Conservation (phyloP, 2,329 filamentous ascomycete genomes). For the Dothideomycetes sp. region DNA sequence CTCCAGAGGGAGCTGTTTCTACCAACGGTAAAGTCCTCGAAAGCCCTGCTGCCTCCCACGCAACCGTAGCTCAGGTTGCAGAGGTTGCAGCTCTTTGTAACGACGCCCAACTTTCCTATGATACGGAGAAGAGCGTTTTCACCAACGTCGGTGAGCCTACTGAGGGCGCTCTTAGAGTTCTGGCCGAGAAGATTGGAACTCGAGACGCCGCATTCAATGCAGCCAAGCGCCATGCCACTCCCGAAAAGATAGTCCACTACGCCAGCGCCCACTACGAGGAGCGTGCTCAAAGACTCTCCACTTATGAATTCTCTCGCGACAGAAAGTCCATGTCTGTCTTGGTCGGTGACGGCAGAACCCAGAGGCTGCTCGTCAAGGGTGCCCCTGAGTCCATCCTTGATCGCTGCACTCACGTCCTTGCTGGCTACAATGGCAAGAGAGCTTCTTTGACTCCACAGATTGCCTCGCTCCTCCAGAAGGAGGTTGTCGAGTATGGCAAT, state of each 20-base stretch:
- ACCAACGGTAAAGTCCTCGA: slow-evolving; percentile 56
- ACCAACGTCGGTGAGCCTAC: slow-evolving; percentile 88
- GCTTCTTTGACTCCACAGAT: slow-evolving; percentile 62
- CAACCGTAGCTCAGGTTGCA: slow-evolving; percentile 68
- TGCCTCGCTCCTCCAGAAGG: slow-evolving; percentile 57
- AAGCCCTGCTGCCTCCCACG: slow-evolving; percentile 59
- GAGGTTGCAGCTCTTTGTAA: slow-evolving; percentile 72
- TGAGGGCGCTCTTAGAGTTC: slow-evolving; percentile 79
- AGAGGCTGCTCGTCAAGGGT: slow-evolving; percentile 89
- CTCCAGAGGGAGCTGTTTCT: slow-evolving; percentile 66
- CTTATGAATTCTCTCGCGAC: slow-evolving; percentile 94
- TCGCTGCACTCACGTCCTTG: slow-evolving; percentile 71
- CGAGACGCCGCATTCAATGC: slow-evolving; percentile 52
- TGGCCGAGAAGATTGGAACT: slow-evolving; percentile 91
- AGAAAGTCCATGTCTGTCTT: slow-evolving; percentile 99
- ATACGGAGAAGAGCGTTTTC: slow-evolving; percentile 62
- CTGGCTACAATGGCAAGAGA: slow-evolving; percentile 68
- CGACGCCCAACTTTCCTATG: slow-evolving; percentile 72
- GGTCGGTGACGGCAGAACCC: slow-evolving; percentile 55
- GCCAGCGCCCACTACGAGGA: slow-evolving; percentile 79
- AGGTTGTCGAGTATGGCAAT: slow-evolving; percentile 85
- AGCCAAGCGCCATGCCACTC: slow-evolving; percentile 34
- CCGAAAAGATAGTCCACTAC: slow-evolving; percentile 59
- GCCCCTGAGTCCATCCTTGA: slow-evolving; percentile 91
- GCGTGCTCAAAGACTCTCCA: slow-evolving; percentile 63